Evolutionary conservation across 495 filamentous ascomycete species (phyloP).

Genomic region (Trichoderma parareesei): DNA sequence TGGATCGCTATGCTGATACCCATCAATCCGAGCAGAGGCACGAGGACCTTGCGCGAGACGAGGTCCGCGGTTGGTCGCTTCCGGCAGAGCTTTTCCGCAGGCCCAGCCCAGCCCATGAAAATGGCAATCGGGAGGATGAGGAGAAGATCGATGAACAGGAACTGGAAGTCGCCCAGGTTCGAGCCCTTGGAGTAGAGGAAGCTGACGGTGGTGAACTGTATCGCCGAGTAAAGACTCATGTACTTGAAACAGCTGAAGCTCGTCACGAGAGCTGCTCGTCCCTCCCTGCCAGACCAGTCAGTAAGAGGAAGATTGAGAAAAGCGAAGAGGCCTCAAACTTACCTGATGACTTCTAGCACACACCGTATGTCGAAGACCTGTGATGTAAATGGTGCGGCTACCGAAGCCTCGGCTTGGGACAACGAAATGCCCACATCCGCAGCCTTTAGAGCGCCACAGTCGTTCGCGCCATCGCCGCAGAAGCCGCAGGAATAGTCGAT

Average conservation of each 20-base stretch:
- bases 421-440: slow-evolving; percentile 98
- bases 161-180: slow-evolving; percentile 92
- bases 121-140: slow-evolving; percentile 95
- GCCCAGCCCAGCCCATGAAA: slow-evolving; percentile 96
- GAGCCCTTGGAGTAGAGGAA: slow-evolving; percentile 93
- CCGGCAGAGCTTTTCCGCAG: slow-evolving; percentile 65
- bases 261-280: slow-evolving; percentile 87
- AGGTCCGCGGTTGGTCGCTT: slow-evolving; percentile 90
- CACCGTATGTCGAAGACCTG: slow-evolving; percentile 94
- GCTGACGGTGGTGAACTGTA: slow-evolving; percentile 98
- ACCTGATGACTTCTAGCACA: slow-evolving; percentile 86
- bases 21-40: slow-evolving; percentile 84
- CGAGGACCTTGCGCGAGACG: slow-evolving; percentile 87
- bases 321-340: slow-evolving; percentile 13
- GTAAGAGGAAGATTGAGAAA: neutral
- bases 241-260: slow-evolving; percentile 99
- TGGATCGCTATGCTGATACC: slow-evolving; percentile 73
- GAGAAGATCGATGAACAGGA: slow-evolving; percentile 87
- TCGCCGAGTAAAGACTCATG: slow-evolving; percentile 98
- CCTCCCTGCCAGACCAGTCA: slow-evolving; percentile 52
- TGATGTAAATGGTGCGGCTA: slow-evolving; percentile 95
- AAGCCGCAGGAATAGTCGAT: slow-evolving; percentile 95
- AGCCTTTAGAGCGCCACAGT: slow-evolving; percentile 94
- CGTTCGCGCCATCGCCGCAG: slow-evolving; percentile 97
- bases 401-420: slow-evolving; percentile 95